A percentile compares a stretch with the other conserved stretches of the same genome.
Conservation (phyloP, 139 green algal species). For the Tetradesmus obliquus region DNA sequence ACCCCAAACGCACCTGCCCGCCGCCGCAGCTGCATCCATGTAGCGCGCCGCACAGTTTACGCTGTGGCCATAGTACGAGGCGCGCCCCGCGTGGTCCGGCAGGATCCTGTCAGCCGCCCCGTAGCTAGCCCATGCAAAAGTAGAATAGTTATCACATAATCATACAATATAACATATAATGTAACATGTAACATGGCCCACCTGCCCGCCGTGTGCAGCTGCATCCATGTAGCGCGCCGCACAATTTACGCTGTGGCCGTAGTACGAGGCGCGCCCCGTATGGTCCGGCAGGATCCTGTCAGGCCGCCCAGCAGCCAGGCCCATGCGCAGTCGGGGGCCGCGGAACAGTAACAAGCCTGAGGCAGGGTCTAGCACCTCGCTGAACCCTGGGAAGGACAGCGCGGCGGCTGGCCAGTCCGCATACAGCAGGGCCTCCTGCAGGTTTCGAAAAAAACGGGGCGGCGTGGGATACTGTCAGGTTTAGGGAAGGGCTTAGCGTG, state of each 20-base stretch:
- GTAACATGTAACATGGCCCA: not conserved
- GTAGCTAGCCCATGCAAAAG: slow-evolving; percentile 57
- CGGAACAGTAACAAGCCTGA: slow-evolving; percentile 46
- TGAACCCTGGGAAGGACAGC: not conserved
- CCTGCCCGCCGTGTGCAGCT: slow-evolving; percentile 19
- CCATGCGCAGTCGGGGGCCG: slow-evolving; percentile 60
- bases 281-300: slow-evolving; percentile 60
- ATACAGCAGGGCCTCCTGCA: slow-evolving; percentile 26
- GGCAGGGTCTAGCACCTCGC: not conserved
- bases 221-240: not conserved
- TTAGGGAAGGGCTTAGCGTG: too few relatives aligned
- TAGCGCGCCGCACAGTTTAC: slow-evolving; percentile 48
- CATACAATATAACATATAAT: too few relatives aligned
- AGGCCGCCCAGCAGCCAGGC: slow-evolving; percentile 55
- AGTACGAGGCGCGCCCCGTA: slow-evolving; percentile 58
- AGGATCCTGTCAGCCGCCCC: slow-evolving; percentile 54
- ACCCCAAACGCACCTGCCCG: too few relatives aligned
- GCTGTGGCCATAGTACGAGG: slow-evolving; percentile 60
- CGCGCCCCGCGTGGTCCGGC: slow-evolving; percentile 56
- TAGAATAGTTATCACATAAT: too few relatives aligned
- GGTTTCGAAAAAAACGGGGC: too few relatives aligned
- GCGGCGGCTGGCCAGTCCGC: not conserved
- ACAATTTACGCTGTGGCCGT: slow-evolving; percentile 59
- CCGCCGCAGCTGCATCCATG: not conserved
- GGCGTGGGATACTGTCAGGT: not conserved